Percentiles rank a stretch among this genome's conserved stretches.
These are phyloP conservation scores for Crucihimalaya himalaica DNA, from an alignment of 345 rosid species.

Conservation along the genomic window DNA sequence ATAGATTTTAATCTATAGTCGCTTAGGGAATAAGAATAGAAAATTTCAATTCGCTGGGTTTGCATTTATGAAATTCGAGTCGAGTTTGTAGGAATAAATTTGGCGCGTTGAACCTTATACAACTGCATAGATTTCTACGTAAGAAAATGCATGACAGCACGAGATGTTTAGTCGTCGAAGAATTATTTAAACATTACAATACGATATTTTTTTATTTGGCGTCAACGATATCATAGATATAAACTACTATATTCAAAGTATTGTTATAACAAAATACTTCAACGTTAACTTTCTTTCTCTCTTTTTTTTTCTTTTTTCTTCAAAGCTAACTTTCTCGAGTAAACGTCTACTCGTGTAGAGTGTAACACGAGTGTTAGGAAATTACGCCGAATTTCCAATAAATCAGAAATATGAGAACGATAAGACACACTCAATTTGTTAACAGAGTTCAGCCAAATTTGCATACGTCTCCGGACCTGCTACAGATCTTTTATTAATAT, in stretches of 20 bases:
- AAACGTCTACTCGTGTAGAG: too few species aligned
- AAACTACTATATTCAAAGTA: not conserved
- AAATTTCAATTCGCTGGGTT: not conserved
- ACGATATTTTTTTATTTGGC: not conserved
- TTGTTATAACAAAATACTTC: not conserved
- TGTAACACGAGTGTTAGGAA: too few species aligned
- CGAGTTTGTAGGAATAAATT: constrained; percentile 4
- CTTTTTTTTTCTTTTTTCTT: too few species aligned
- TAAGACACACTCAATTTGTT: too few species aligned
- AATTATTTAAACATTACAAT: constrained; percentile 5
- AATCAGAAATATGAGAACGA: too few species aligned
- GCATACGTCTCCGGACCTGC: too few species aligned
- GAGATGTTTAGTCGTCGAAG: not conserved
- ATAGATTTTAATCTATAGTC: not conserved
- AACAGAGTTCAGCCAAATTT: too few species aligned
- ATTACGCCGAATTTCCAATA: too few species aligned
- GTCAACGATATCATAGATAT: not conserved
- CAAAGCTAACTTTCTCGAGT: constrained; percentile 34
- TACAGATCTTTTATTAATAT: too few species aligned
- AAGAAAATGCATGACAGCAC: constrained; percentile 25
- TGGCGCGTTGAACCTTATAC: constrained; percentile 35
- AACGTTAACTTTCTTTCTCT: constrained; percentile 36
- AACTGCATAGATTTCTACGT: constrained; percentile 22
- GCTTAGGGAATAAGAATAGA: not conserved
- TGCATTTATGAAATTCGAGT: constrained; percentile 9